A percentile compares a stretch with the other conserved stretches of the same genome.
phyloP scores from a whole-genome alignment of 2,329 filamentous ascomycete species.

The Xylaria sp. region DNA sequence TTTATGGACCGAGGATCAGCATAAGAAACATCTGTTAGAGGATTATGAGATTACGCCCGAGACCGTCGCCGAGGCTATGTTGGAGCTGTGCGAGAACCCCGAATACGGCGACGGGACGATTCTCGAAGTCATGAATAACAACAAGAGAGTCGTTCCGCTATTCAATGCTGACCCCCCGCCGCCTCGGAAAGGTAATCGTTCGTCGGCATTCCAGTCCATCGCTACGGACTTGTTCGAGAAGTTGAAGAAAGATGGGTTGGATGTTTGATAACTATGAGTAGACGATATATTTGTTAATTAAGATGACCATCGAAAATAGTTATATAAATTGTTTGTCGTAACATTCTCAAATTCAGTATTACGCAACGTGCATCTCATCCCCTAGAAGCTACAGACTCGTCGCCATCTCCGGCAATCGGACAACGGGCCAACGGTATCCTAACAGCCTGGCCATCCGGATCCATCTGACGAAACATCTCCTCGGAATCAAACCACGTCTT shows the following conservation, averaged over 20 bases:
- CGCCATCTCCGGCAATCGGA: conserved; percentile 3
- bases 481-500: conserved; percentile 74
- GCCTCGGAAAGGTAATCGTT: neutral
- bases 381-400: neutral
- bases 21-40: neutral
- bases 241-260: neutral
- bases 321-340: neutral
- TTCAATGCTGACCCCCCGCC: neutral
- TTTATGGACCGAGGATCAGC: neutral
- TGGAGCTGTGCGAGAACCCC: conserved; percentile 15
- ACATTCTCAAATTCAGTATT: neutral
- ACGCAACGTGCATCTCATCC: neutral
- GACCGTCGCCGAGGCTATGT: conserved; percentile 16
- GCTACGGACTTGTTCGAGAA: neutral
- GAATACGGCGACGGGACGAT: conserved; percentile 20
- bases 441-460: conserved; percentile 29
- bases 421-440: conserved; percentile 13
- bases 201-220: too few species aligned
- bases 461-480: conserved; percentile 74
- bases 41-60: conserved; percentile 2
- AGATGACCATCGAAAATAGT: too few species aligned
- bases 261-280: neutral
- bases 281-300: neutral
- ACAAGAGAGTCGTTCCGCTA: neutral
- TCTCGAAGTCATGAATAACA: conserved; percentile 10